Evolutionary conservation across 2,329 filamentous ascomycete genomes (phyloP).

Genomic region (Arthroderma sp.): DNA sequence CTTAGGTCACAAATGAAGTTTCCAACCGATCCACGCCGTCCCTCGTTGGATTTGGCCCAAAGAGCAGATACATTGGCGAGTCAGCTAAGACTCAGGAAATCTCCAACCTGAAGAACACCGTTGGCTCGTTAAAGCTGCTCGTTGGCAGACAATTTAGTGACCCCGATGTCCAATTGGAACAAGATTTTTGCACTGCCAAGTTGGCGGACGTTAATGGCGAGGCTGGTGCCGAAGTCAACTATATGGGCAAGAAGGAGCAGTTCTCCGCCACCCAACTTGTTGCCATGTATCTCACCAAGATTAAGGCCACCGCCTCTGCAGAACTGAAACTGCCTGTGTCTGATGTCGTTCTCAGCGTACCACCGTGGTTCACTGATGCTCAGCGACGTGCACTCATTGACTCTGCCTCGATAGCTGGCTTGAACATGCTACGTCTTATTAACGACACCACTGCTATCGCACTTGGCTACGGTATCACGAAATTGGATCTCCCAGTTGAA

Average conservation of each 20-base stretch:
- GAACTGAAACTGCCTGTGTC: constrained; percentile 86
- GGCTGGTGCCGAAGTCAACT: constrained; percentile 86
- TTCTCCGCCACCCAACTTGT: constrained; percentile 91
- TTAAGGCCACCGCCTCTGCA: constrained; percentile 72
- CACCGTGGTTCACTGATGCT: constrained; percentile 91
- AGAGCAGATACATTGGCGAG: constrained; percentile 88
- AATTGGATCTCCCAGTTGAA: constrained; percentile 74
- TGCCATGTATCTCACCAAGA: constrained; percentile 91
- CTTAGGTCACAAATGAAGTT: constrained; percentile 87
- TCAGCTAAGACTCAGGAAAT: constrained; percentile 97
- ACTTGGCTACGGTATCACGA: constrained; percentile 94
- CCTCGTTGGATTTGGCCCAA: constrained; percentile 87
- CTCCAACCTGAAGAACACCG: constrained; percentile 98
- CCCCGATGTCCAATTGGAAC: constrained; percentile 85
- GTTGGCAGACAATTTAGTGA: constrained; percentile 77
- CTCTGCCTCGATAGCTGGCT: constrained; percentile 80
- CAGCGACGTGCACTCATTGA: constrained; percentile 85
- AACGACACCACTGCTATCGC: constrained; percentile 97
- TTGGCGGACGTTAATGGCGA: constrained; percentile 87
- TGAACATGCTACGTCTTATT: constrained; percentile 87
- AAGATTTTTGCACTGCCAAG: constrained; percentile 74
- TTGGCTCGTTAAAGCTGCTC: constrained; percentile 82
- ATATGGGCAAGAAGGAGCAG: constrained; percentile 86
- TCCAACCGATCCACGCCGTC: constrained; percentile 97
- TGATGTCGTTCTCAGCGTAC: constrained; percentile 87